Percentiles rank a stretch among this genome's conserved stretches.
phyloP scores from a whole-genome alignment of 2,329 filamentous ascomycete species.

The Penicillium sp. region DNA sequence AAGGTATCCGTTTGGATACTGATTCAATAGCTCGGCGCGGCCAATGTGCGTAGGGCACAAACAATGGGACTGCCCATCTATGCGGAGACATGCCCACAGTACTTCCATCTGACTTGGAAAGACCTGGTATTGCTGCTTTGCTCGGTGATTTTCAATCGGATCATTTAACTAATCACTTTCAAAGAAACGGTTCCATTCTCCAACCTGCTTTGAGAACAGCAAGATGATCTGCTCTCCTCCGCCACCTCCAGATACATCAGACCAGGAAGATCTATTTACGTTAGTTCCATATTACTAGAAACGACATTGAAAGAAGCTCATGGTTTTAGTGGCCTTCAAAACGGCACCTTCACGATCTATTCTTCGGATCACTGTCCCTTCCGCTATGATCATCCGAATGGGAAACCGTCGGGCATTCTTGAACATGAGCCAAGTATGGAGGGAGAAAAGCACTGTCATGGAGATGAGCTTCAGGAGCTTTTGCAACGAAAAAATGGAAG shows the following conservation, averaged over 20 bases:
- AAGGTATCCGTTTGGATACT: neutral
- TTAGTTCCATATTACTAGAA: neutral
- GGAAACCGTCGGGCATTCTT: slow-evolving; percentile 3
- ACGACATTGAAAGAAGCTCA: neutral
- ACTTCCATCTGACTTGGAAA: slow-evolving; percentile 53
- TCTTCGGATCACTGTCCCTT: slow-evolving; percentile 50
- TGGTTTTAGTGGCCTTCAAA: slow-evolving; percentile 41
- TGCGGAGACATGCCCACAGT: slow-evolving; percentile 60
- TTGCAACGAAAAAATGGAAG: slow-evolving; percentile 31
- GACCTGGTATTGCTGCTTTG: slow-evolving; percentile 1
- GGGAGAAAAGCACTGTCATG: slow-evolving; percentile 1
- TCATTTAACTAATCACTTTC: neutral
- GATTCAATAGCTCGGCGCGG: slow-evolving; percentile 40
- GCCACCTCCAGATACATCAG: slow-evolving; percentile 2
- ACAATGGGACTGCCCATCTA: slow-evolving; percentile 52
- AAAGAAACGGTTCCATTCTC: slow-evolving; percentile 10
- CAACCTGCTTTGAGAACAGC: slow-evolving; percentile 11
- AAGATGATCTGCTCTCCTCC: slow-evolving; percentile 14
- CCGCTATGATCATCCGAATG: slow-evolving; percentile 18
- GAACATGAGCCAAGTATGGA: slow-evolving; percentile 8
- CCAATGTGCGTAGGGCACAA: slow-evolving; percentile 52
- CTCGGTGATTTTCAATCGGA: neutral
- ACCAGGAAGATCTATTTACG: slow-evolving; percentile 11
- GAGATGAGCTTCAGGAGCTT: slow-evolving; percentile 1
- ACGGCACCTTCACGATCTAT: slow-evolving; percentile 56